Percentiles rank a stretch among this genome's conserved stretches.
Evolutionary conservation across 306 rosid species (phyloP).

Genomic region (Vigna angularis): DNA sequence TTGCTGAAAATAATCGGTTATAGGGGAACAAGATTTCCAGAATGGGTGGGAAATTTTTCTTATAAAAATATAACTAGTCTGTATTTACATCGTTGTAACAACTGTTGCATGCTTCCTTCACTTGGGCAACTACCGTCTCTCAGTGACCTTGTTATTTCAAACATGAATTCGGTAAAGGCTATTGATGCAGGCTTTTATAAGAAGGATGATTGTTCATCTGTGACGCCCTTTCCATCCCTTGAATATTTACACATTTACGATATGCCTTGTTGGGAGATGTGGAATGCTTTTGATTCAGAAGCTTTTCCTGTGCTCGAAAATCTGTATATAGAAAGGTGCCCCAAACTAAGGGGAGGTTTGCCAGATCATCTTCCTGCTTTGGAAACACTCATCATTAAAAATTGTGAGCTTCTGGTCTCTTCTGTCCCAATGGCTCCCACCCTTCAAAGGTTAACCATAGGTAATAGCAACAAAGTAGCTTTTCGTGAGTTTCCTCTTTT

Average conservation of each 20-base stretch:
- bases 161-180: neutral
- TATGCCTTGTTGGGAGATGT: neutral
- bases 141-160: fast-evolving
- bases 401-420: neutral
- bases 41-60: neutral
- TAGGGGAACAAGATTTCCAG: too few relatives aligned
- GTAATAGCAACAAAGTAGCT: neutral
- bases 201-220: neutral
- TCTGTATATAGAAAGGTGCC: fast-evolving
- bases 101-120: conserved; percentile 9
- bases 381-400: neutral
- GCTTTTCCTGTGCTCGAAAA: neutral
- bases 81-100: fast-evolving
- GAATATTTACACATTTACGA: fast-evolving
- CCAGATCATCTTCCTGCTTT: neutral
- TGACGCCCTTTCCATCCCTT: neutral
- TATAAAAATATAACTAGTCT: neutral
- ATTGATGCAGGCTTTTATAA: neutral
- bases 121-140: conserved; percentile 3
- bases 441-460: fast-evolving
- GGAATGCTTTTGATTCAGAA: neutral
- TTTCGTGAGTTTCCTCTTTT: neutral
- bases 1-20: fast-evolving
- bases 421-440: neutral
- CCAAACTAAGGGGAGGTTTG: neutral